phyloP scores from a whole-genome alignment of 441 rosid genomes.

The Gossypium laxum region DNA sequence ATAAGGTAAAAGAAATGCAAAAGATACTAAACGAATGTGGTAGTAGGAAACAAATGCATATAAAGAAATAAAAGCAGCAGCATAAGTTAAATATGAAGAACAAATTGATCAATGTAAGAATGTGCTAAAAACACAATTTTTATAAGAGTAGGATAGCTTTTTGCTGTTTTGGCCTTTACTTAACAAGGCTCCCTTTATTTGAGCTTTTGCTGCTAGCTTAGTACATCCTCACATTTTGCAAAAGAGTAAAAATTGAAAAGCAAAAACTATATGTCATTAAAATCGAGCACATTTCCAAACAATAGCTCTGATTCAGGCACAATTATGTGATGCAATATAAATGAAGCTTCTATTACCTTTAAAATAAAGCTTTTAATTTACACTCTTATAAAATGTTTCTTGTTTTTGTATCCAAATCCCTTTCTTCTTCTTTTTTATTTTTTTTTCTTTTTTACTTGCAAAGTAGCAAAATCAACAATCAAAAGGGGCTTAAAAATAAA shows the following conservation, averaged over 20 bases:
- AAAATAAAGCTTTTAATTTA: neutral
- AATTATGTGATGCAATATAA: neutral
- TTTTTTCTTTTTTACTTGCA: neutral
- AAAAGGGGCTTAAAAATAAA: neutral
- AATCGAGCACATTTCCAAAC: neutral
- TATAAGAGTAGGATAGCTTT: neutral
- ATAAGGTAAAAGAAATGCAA: neutral
- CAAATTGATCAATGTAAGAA: neutral
- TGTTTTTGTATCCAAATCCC: neutral
- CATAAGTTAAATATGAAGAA: neutral
- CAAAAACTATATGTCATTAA: neutral
- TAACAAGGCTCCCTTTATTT: neutral
- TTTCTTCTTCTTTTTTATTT: neutral
- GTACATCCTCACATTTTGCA: slow-evolving; percentile 1
- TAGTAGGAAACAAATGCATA: neutral
- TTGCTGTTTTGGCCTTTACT: neutral
- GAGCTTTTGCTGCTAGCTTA: neutral
- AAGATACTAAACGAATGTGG: neutral
- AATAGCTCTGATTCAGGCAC: neutral
- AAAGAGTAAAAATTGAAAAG: neutral
- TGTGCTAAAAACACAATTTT: neutral
- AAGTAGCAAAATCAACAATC: neutral
- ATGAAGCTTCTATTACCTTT: neutral
- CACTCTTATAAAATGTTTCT: neutral
- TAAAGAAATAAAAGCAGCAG: neutral